Percentiles rank a stretch among this genome's conserved stretches.
These are phyloP conservation scores for Boechera stricta DNA, from an alignment of 345 rosid species.

Conservation along the genomic window DNA sequence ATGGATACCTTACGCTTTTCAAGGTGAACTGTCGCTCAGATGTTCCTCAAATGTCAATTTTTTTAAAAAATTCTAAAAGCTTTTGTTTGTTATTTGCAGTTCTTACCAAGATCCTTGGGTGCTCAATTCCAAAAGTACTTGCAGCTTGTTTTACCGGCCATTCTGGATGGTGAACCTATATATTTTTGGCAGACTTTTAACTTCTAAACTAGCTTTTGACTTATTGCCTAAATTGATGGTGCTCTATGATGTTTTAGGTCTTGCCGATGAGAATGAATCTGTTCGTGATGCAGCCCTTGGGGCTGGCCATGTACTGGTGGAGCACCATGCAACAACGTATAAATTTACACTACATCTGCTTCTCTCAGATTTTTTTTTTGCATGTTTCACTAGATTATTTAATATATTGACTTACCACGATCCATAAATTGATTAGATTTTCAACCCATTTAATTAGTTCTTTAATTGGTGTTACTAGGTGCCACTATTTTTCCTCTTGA, in stretches of 20 bases:
- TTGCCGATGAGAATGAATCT: constrained; percentile 99
- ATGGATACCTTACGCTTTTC: constrained; percentile 98
- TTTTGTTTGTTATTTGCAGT: constrained; percentile 55
- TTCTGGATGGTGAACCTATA: constrained; percentile 73
- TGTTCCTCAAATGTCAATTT: constrained; percentile 10
- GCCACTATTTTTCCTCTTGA: background rate
- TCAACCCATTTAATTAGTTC: constrained; percentile 18
- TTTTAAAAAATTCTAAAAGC: constrained; percentile 16
- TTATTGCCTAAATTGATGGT: constrained; percentile 33
- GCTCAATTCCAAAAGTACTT: constrained; percentile 92
- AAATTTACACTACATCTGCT: constrained; percentile 18
- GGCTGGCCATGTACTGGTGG: constrained; percentile 97
- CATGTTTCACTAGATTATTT: constrained; percentile 1
- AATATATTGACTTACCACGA: constrained; percentile 12
- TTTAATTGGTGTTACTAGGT: background rate
- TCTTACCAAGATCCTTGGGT: constrained; percentile 94
- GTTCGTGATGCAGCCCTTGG: constrained; percentile 99
- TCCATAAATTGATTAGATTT: constrained; percentile 16
- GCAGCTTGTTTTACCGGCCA: constrained; percentile 93
- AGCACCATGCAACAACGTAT: constrained; percentile 97
- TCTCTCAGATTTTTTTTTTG: background rate
- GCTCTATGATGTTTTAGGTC: constrained; percentile 59
- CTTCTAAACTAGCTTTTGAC: constrained; percentile 24
- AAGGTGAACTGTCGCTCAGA: constrained; percentile 56
- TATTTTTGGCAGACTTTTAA: constrained; percentile 23